These are phyloP conservation scores for Lentithecium fluviatile DNA, from an alignment of 495 filamentous ascomycete species.

Conservation along the genomic window DNA sequence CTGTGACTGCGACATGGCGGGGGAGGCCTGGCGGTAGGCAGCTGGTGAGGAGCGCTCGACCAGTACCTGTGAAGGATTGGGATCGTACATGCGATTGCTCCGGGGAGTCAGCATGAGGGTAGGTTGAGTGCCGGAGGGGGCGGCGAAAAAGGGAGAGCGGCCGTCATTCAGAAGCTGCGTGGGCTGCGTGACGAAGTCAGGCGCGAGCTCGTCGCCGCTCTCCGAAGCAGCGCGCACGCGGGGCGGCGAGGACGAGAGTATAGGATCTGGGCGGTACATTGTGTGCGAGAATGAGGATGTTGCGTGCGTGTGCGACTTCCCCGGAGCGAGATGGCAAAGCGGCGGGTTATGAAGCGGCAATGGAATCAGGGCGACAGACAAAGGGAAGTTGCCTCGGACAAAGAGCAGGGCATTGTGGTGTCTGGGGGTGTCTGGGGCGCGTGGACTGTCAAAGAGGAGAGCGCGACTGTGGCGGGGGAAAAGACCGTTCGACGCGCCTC, in stretches of 20 bases:
- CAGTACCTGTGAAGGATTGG: conserved; percentile 61
- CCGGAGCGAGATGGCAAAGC: not conserved
- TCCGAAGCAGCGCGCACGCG: conserved; percentile 41
- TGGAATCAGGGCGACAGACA: not conserved
- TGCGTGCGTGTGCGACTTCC: not conserved
- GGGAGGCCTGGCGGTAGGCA: conserved; percentile 33
- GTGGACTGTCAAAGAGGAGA: too few relatives aligned
- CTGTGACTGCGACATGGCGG: conserved; percentile 7
- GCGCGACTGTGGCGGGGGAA: too few relatives aligned
- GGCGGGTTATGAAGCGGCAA: not conserved
- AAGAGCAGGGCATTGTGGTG: too few relatives aligned
- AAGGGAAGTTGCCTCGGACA: not conserved
- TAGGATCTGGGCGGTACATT: conserved; percentile 25
- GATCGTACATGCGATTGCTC: not conserved
- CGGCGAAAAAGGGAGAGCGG: not conserved
- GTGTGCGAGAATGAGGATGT: conserved; percentile 3
- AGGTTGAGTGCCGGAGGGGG: conserved; percentile 58
- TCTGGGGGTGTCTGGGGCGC: too few relatives aligned
- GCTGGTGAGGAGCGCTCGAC: conserved; percentile 58
- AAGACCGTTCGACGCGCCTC: too few relatives aligned
- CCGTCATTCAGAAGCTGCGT: conserved; percentile 43
- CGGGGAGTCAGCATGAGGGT: conserved; percentile 60
- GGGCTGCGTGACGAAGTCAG: conserved; percentile 39
- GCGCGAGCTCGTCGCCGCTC: conserved; percentile 56
- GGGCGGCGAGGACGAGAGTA: conserved; percentile 23